Base-by-base conservation (phyloP, 164 flowering plant species). In the Nymphaea thermarum region DNA sequence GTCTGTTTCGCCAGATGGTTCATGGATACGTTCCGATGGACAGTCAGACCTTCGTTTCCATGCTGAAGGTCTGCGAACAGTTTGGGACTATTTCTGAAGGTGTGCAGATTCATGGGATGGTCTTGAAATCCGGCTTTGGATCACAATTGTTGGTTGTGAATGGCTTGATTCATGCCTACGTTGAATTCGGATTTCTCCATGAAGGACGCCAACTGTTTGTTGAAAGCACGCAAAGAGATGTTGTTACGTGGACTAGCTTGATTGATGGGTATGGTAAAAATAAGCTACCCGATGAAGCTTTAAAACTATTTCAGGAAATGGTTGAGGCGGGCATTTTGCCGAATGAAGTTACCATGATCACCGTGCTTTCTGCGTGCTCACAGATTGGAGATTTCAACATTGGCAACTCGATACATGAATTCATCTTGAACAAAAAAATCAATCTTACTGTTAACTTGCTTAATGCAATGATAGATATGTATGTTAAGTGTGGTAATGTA, bases 391-490 rank as follows among this genome's bases (percentile, higher is more conserved):
- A 81, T 75, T 68, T 81, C 67, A 70, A 69, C 3, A 42, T 79
- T 61, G 91, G 83, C 59, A 74, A 70, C 76, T 72, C 65, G 12
- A 60, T 84, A 55, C 85, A 80, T 65, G 78, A 75, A 45, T 76
- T 75, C 66, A 70, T 82, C 16, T 67, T 72, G 62, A 78, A 66
- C 71, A 77, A 64, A 12, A 69, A 70, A 60, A 70, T 77, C 62
- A 66, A 64, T 43, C 68, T 72, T 66, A 74, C 74, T 44, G 25
- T 80, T 10, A 90, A 82, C 76, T 75, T 87, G 80, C 64, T 72
- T 71, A 90, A 87, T 74, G 80, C 90, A 14, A 67, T 86, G 71
- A 44, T 87, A 73, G 96, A 90, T 74, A 84, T 86, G 91, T 85
- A 86, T 69, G 79, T 80, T 2, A 89, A 89, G 69, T 87, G 93